Percentiles rank a stretch among this genome's conserved stretches.
These are phyloP conservation scores for Cryptococcus sp. DNA, from an alignment of 1,284 basidiomycete genomes.

Conservation along the genomic window DNA sequence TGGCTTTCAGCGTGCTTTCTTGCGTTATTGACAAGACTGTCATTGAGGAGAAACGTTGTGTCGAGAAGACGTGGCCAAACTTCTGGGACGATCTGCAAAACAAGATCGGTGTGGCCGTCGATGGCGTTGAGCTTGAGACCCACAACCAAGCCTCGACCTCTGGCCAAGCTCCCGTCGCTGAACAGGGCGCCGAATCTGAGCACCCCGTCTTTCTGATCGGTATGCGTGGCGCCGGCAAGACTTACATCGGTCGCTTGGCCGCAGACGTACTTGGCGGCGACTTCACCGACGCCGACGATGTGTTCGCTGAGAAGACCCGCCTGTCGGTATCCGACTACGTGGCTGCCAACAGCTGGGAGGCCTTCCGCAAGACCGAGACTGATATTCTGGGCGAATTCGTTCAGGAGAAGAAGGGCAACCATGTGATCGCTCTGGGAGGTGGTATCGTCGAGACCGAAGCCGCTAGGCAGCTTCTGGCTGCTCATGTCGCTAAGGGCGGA, in stretches of 20 bases:
- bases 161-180: slow-evolving; percentile 31
- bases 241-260: slow-evolving; percentile 79
- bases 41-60: slow-evolving; percentile 94
- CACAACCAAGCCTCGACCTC: slow-evolving; percentile 54
- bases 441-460: slow-evolving; percentile 87
- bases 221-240: slow-evolving; percentile 97
- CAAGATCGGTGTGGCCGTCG: slow-evolving; percentile 86
- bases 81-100: slow-evolving; percentile 99
- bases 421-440: slow-evolving; percentile 90
- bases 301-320: slow-evolving; percentile 69
- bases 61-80: slow-evolving; percentile 99
- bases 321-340: slow-evolving; percentile 77
- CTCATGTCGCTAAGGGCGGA: slow-evolving; percentile 65
- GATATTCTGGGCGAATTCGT: slow-evolving; percentile 66
- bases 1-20: slow-evolving; percentile 93
- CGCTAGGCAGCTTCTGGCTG: slow-evolving; percentile 69
- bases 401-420: slow-evolving; percentile 60
- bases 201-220: slow-evolving; percentile 85
- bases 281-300: slow-evolving; percentile 84
- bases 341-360: slow-evolving; percentile 70
- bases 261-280: slow-evolving; percentile 72
- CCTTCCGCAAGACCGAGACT: slow-evolving; percentile 69
- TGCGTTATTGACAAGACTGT: slow-evolving; percentile 73
- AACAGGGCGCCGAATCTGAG: slow-evolving; percentile 52
- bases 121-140: slow-evolving; percentile 72